Percentiles rank a stretch among this genome's conserved stretches.
phyloP scores from a whole-genome alignment of 345 rosid species.

The Euphorbia pulcherrima region DNA sequence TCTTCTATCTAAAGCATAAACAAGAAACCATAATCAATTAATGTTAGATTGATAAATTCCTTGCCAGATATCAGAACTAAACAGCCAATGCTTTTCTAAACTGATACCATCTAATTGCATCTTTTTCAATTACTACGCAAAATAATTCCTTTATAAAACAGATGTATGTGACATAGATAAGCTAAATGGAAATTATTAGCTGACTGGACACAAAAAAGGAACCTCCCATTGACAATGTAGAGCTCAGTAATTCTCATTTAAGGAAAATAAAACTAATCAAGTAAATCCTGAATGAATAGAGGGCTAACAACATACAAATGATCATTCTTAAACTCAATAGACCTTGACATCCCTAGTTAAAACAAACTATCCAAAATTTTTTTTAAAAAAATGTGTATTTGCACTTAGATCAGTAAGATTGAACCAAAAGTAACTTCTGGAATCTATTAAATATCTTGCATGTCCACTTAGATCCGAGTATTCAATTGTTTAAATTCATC shows the following conservation, averaged over 20 bases:
- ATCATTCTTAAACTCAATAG: not conserved
- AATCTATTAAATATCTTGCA: not conserved
- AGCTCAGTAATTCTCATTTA: not conserved
- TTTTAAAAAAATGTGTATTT: not conserved
- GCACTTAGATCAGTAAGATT: not conserved
- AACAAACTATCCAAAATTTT: not conserved
- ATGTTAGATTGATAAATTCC: not conserved
- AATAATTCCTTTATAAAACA: not conserved
- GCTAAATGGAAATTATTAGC: not conserved
- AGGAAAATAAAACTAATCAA: not conserved
- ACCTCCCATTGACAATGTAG: not conserved
- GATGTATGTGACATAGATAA: not conserved
- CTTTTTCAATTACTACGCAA: not conserved
- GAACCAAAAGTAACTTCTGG: too few species aligned
- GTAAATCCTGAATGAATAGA: not conserved
- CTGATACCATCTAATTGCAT: not conserved
- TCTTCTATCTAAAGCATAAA: not conserved
- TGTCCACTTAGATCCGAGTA: not conserved
- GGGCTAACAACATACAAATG: not conserved
- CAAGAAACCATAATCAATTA: not conserved
- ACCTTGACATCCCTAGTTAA: slow-evolving; percentile 1
- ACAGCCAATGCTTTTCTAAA: not conserved
- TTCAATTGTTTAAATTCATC: not conserved
- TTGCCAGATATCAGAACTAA: not conserved
- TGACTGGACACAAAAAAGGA: not conserved